Percentiles rank a stretch among this genome's conserved stretches.
These are phyloP conservation scores for Xylariaceae sp. DNA, from an alignment of 2,329 filamentous ascomycete genomes.

Conservation along the genomic window DNA sequence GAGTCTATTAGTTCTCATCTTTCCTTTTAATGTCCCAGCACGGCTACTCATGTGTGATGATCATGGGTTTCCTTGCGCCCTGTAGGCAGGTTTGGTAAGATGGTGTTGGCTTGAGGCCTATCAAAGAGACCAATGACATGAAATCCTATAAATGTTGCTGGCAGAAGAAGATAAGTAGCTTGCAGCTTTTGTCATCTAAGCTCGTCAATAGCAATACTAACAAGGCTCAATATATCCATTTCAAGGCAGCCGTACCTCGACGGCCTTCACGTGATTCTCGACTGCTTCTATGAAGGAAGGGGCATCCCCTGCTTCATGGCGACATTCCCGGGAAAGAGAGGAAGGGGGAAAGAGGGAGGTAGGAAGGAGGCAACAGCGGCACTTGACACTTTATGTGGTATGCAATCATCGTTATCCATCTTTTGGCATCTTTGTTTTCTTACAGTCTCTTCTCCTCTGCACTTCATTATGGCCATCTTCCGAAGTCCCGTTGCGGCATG, in stretches of 20 bases:
- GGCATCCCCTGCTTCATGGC: background rate
- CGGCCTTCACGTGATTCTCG: constrained; percentile 14
- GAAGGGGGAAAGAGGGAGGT: no score
- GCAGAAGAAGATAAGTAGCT: background rate
- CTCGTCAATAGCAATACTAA: background rate
- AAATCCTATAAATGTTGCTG: background rate
- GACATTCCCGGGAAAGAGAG: constrained; percentile 1
- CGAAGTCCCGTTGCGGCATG: background rate
- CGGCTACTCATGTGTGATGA: no score
- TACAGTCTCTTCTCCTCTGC: background rate
- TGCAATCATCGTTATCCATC: background rate
- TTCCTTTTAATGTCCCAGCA: background rate
- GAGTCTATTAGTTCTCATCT: background rate
- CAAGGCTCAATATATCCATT: background rate
- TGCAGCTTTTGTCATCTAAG: background rate
- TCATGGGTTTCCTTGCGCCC: background rate
- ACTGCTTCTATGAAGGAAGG: constrained; percentile 1
- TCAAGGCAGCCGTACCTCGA: background rate
- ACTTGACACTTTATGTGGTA: background rate
- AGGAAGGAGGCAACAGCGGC: background rate
- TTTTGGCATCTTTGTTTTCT: background rate
- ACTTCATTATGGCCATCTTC: background rate
- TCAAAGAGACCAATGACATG: no score
- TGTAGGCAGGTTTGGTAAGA: background rate
- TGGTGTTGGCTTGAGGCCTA: background rate